A percentile compares a stretch with the other conserved stretches of the same genome.
phyloP scores from a whole-genome alignment of 139 green algal species.

The Ettlia oleoabundans region DNA sequence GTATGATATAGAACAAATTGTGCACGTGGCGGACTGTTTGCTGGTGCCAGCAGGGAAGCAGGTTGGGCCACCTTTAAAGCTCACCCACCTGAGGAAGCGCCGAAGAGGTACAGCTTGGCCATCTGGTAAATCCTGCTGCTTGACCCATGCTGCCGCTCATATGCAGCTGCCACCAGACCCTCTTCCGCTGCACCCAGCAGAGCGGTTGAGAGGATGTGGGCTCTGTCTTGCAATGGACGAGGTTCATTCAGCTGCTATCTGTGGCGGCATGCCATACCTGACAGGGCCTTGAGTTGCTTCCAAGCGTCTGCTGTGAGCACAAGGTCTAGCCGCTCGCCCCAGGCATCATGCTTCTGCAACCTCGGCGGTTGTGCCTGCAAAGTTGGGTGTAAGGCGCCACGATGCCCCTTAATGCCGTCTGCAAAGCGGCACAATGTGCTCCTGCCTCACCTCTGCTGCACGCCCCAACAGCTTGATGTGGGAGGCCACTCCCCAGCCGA shows the following conservation, averaged over 20 bases:
- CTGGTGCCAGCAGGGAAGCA: no score
- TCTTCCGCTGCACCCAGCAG: conserved; percentile 6
- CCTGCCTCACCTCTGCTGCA: conserved; percentile 24
- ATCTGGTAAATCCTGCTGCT: conserved; percentile 24
- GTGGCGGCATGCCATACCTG: no score
- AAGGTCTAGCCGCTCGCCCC: conserved; percentile 3
- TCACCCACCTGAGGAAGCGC: background rate
- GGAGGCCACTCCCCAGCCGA: conserved; percentile 27
- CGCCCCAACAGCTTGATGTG: conserved; percentile 24
- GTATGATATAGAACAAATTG: no score
- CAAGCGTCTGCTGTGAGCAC: background rate
- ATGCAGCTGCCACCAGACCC: conserved; percentile 30
- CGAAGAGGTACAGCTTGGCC: conserved; percentile 37
- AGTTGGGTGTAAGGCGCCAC: no score
- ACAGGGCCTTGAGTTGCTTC: background rate
- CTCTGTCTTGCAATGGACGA: no score
- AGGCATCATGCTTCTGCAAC: conserved; percentile 16
- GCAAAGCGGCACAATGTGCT: no score
- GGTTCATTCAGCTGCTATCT: no score
- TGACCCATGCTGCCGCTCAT: conserved; percentile 26
- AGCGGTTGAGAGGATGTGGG: no score
- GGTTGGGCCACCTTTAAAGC: no score
- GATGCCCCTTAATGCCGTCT: no score
- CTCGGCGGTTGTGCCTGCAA: conserved; percentile 14
- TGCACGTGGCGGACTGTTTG: no score